phyloP scores from a whole-genome alignment of 768 basidiomycete genomes.

The Agaricus sinodeliciosus region DNA sequence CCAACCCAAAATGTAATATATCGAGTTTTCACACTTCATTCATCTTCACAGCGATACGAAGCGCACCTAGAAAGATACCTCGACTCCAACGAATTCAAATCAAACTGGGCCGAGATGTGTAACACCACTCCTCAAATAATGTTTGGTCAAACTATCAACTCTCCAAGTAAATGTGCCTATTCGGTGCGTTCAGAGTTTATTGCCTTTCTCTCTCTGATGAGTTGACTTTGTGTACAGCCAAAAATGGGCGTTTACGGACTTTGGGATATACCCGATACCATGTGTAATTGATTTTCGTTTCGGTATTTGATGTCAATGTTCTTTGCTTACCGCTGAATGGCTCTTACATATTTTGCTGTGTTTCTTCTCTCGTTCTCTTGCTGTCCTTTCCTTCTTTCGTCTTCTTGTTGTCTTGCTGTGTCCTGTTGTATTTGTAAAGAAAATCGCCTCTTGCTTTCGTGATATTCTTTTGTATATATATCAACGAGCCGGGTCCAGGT shows the following conservation, averaged over 20 bases:
- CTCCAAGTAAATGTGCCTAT: slow-evolving; percentile 1
- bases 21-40: background rate
- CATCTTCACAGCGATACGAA: slow-evolving; percentile 2
- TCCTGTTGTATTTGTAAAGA: too few species aligned
- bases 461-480: too few species aligned
- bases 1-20: background rate
- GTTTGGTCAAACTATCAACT: slow-evolving; percentile 1
- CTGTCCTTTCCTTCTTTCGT: too few species aligned
- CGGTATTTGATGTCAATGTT: background rate
- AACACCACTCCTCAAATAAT: slow-evolving; percentile 5
- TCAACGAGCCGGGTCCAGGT: too few species aligned
- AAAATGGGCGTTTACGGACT: slow-evolving; percentile 3
- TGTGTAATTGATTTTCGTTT: background rate
- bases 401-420: too few species aligned
- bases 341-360: too few species aligned
- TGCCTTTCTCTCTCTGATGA: background rate
- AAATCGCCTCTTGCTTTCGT: too few species aligned
- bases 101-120: slow-evolving; percentile 6
- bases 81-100: slow-evolving; percentile 2
- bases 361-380: too few species aligned
- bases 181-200: background rate
- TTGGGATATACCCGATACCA: slow-evolving; percentile 4
- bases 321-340: background rate
- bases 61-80: slow-evolving; percentile 5
- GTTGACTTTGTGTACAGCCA: background rate